phyloP scores from a whole-genome alignment of 129 eudicot genomes.

The Helianthus annuus region HanXRQr2.0-SUNRISE NC_035439.2:33139185-33139684 shows the following conservation, averaged over 20 bases:
- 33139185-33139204: slow-evolving; percentile 17
- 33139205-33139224: slow-evolving; percentile 15
- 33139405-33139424: background rate
- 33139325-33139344: slow-evolving; percentile 39
- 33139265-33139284: slow-evolving; percentile 25
- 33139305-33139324: slow-evolving; percentile 28
- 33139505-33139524: slow-evolving; percentile 67
- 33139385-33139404: slow-evolving; percentile 14
- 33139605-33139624: slow-evolving; percentile 48
- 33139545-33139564: slow-evolving; percentile 64
- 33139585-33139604: slow-evolving; percentile 71
- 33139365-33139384: slow-evolving; percentile 21
- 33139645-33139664: slow-evolving; percentile 72
- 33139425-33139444: slow-evolving; percentile 27
- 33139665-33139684: slow-evolving; percentile 77
- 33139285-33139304: slow-evolving; percentile 27
- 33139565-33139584: slow-evolving; percentile 66
- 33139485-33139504: slow-evolving; percentile 73
- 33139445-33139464: slow-evolving; percentile 65
- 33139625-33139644: slow-evolving; percentile 80
- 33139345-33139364: slow-evolving; percentile 23
- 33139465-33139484: slow-evolving; percentile 68
- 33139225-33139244: slow-evolving; percentile 19
- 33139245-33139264: slow-evolving; percentile 32
- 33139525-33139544: slow-evolving; percentile 59